Percentiles rank a stretch among this genome's conserved stretches.
Evolutionary conservation across 306 rosid species (phyloP).

Genomic region (Dryas octopetala): DNA sequence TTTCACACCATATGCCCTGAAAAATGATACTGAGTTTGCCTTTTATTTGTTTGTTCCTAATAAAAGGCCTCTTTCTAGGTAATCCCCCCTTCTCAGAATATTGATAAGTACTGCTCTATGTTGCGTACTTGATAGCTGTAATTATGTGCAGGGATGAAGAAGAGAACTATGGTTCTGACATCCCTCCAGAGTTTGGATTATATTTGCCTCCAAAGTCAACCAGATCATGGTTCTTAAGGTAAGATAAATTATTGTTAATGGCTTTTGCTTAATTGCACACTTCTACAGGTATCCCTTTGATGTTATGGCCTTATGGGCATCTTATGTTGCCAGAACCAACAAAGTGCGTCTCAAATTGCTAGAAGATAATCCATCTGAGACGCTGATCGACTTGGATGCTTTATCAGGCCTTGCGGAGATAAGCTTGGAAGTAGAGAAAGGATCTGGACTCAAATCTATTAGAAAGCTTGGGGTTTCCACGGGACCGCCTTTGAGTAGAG

Average conservation of each 20-base stretch:
- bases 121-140: constrained; percentile 29
- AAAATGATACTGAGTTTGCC: constrained; percentile 66
- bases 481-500: constrained; percentile 58
- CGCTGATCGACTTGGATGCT: constrained; percentile 72
- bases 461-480: constrained; percentile 79
- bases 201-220: constrained; percentile 65
- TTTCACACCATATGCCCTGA: constrained; percentile 77
- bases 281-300: constrained; percentile 24
- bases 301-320: constrained; percentile 12
- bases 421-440: constrained; percentile 60
- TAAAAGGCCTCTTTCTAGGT: constrained; percentile 70
- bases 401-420: constrained; percentile 89
- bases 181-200: constrained; percentile 68
- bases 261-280: constrained; percentile 25
- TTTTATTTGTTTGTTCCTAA: constrained; percentile 65
- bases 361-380: constrained; percentile 67
- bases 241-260: constrained; percentile 37
- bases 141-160: constrained; percentile 55
- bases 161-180: constrained; percentile 42
- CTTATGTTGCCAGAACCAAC: constrained; percentile 57
- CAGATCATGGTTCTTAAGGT: constrained; percentile 87
- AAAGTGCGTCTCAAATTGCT: constrained; percentile 60
- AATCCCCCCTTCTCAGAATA: constrained; percentile 21
- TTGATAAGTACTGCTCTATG: constrained; percentile 17
- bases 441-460: constrained; percentile 53